These are phyloP conservation scores for Dictyostelium intermedium DNA, from an alignment of 78 protist species.

Conservation along the genomic window DNA sequence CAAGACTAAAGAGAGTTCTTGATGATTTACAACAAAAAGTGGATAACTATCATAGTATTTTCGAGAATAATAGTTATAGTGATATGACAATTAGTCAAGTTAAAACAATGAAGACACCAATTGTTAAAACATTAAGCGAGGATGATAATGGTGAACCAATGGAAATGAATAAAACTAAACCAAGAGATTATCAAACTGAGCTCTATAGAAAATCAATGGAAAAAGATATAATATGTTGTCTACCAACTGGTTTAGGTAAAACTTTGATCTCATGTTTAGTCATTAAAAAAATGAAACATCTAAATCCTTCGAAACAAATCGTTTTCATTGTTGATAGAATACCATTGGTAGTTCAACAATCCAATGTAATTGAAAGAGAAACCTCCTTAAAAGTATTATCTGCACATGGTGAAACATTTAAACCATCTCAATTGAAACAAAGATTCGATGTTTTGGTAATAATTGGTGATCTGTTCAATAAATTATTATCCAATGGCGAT, in stretches of 20 bases:
- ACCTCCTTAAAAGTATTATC: background rate
- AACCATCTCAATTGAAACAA: background rate
- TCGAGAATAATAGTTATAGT: background rate
- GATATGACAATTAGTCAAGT: background rate
- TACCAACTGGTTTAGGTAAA: constrained; percentile 66
- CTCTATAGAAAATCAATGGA: constrained; percentile 24
- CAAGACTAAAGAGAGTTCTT: background rate
- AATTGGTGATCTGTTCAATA: background rate
- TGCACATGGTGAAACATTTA: constrained; percentile 1
- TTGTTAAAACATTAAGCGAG: background rate
- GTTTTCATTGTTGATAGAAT: constrained; percentile 21
- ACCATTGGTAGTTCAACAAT: constrained; percentile 38
- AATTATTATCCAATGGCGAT: background rate
- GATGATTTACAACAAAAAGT: background rate
- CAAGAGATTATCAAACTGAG: constrained; percentile 32
- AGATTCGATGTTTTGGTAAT: constrained; percentile 5
- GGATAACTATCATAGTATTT: background rate
- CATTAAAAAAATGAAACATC: background rate
- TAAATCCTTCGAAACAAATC: background rate
- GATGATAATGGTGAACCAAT: background rate
- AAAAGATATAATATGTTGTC: constrained; percentile 22
- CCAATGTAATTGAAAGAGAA: background rate
- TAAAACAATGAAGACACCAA: background rate
- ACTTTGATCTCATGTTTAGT: constrained; percentile 10
- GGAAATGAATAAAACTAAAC: background rate